Percentiles rank a stretch among this genome's conserved stretches.
These are phyloP conservation scores for Apiospora malaysiana DNA, from an alignment of 2,329 filamentous ascomycete genomes.

Conservation along the genomic window DNA sequence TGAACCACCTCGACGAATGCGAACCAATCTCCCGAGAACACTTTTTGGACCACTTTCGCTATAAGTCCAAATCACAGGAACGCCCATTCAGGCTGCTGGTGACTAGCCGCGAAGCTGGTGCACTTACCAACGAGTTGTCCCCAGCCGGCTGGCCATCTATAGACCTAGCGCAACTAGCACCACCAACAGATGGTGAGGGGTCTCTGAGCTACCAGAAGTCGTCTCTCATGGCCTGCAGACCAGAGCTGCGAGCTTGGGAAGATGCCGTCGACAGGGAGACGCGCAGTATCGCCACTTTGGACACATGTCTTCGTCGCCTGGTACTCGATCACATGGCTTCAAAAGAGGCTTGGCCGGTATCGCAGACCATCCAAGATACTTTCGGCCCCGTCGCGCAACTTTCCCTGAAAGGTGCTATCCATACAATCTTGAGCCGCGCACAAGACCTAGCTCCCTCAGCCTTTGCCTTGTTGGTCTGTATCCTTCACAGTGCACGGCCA, in stretches of 20 bases:
- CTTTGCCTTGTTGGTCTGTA: background rate
- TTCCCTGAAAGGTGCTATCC: background rate
- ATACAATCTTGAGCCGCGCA: background rate
- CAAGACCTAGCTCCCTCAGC: background rate
- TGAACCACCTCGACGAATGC: background rate
- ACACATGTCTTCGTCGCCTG: background rate
- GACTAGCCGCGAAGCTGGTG: background rate
- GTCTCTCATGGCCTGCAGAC: background rate
- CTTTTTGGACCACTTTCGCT: background rate
- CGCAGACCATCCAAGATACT: background rate
- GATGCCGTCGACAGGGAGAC: background rate
- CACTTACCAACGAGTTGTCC: background rate
- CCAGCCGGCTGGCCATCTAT: background rate
- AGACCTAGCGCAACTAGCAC: background rate
- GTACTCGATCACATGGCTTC: background rate
- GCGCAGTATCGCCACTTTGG: background rate
- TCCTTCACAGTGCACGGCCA: background rate
- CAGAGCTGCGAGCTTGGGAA: background rate
- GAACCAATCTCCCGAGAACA: background rate
- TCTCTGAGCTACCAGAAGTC: background rate
- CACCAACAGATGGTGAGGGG: background rate
- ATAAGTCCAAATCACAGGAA: background rate
- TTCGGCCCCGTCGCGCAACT: background rate
- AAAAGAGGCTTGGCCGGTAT: background rate
- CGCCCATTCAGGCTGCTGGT: background rate